Evolutionary conservation across 306 rosid species (phyloP), one percentile per base, ranked within the genome.

Genomic region (Medicago ruthenica): DNA sequence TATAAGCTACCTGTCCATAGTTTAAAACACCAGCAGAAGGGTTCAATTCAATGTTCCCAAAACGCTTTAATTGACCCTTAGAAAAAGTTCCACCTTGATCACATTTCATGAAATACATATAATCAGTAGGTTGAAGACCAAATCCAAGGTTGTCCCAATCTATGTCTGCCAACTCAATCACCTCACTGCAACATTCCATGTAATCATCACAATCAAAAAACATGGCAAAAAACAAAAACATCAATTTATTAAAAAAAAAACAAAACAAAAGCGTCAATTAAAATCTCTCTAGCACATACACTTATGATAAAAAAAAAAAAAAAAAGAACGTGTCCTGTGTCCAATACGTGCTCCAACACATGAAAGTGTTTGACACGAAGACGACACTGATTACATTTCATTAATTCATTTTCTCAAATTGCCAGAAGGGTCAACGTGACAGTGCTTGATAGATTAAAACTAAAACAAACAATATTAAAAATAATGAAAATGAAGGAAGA

Each of bases 91-190:
- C 93, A 10, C 88, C 97, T 21, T 16, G 87, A 17, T 86, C 1
- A 48, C 98, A 95, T 81, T 92, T 95, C 91, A 88, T 86, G 76
- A 81, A 34, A 60, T 89, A 92, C 99, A 95, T 95, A 76, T 86
- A 95, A 88, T 95, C 99, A 17, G 99, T 92, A 45, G 92, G 79
- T 44, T 69, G 79, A 45, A 95, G 78, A 11, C 87, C 92, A 80
- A 95, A 92, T 69, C 99, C 99, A 40, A 95, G 97, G 82, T 76
- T 84, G 83, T 95, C 97, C 97, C 99, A 95, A 22, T 95, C 97
- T 39, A 92, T 37, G 70, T 90, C 93, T 0, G 87, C 90, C 78
- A 87, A 59, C 55, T 92, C 97, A 24, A 24, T 12, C 40, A 85
- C 77, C 45, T 69, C 87, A 72, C 85, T 83, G 83, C 60, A 62